These are phyloP conservation scores for Mrakiaceae sp. DNA, from an alignment of 1,284 basidiomycete genomes.

Conservation along the genomic window DNA sequence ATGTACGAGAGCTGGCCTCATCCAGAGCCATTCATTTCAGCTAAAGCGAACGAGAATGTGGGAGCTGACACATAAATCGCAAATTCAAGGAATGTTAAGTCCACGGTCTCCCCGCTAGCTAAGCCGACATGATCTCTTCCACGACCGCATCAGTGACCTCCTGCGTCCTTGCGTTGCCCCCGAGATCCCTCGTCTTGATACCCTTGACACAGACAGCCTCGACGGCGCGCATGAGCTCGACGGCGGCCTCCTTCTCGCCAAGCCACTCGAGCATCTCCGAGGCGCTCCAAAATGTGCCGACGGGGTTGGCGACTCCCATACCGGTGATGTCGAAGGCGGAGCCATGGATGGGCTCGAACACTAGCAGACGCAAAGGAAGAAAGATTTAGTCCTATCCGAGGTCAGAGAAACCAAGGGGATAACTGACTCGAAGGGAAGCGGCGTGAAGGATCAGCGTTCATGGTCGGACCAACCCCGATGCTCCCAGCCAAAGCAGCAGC, in stretches of 20 bases:
- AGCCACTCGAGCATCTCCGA: slow-evolving; percentile 48
- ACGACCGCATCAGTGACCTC: slow-evolving; percentile 24
- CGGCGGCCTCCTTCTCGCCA: slow-evolving; percentile 43
- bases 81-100: no score
- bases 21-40: no score
- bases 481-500: slow-evolving; percentile 47
- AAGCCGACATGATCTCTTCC: background rate
- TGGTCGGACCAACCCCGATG: slow-evolving; percentile 48
- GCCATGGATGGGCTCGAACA: slow-evolving; percentile 27
- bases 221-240: slow-evolving; percentile 43
- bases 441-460: slow-evolving; percentile 44
- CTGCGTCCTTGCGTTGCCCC: slow-evolving; percentile 23
- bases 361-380: background rate
- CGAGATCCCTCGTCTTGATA: slow-evolving; percentile 26
- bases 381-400: slow-evolving; percentile 12
- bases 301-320: slow-evolving; percentile 29
- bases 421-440: slow-evolving; percentile 42
- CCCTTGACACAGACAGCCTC: slow-evolving; percentile 33
- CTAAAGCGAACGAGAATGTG: no score
- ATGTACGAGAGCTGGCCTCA: no score
- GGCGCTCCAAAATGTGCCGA: slow-evolving; percentile 47
- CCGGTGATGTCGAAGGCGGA: slow-evolving; percentile 21
- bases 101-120: no score
- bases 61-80: no score
- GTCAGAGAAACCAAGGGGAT: slow-evolving; percentile 20